Base-by-base conservation (phyloP, 1,139 yeast genomes). In the Wickerhamomyces sp. region DNA sequence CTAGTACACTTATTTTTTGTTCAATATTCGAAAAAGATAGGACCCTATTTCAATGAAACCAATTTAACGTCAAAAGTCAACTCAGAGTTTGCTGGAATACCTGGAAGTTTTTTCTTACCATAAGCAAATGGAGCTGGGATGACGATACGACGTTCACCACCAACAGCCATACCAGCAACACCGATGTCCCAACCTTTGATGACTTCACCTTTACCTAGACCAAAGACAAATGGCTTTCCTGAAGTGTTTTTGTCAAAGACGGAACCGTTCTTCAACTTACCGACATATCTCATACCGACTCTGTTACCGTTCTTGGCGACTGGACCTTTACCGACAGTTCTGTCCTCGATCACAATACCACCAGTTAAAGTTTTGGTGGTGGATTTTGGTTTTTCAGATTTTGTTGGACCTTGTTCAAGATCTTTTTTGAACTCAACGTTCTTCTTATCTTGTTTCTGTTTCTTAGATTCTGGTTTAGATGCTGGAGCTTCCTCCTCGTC, bases 121-220 rank as follows among this genome's bases (percentile, higher is more conserved):
- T 91, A 91, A 39, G 96, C 98, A 80, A 86, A 85, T 58, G 91
- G 77, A 40, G 98, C 81, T 51, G 99, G 99, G 51, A 93, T 86
- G 45, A 87, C 74, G 47, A 93, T 88, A 71, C 98, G 82, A 75
- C 99, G 88, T 74, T 93, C 98, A 58, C 98, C 98, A 54, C 96
- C 96, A 59, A 87, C 95, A 43, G 95, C 79, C 97, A 93, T 89
- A 61, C 98, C 98, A 39, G 89, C 87, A 54, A 91, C 94, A 72
- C 98, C 98, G 55, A 89, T 74, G 61, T 91, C 99, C 83, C 95
- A 91, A 46, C 97, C 98, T 66, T 86, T 87, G 71, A 93, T 93
- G 57, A 95, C 96, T 68, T 93, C 97, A 58, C 98, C 98, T 63
- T 84, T 86, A 55, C 98, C 98, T 52, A 91, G 76, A 47, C 76